Percentiles rank a stretch among this genome's conserved stretches.
Conservation (phyloP, 2,329 filamentous ascomycete genomes). For the Scedosporium minutisporum region DNA sequence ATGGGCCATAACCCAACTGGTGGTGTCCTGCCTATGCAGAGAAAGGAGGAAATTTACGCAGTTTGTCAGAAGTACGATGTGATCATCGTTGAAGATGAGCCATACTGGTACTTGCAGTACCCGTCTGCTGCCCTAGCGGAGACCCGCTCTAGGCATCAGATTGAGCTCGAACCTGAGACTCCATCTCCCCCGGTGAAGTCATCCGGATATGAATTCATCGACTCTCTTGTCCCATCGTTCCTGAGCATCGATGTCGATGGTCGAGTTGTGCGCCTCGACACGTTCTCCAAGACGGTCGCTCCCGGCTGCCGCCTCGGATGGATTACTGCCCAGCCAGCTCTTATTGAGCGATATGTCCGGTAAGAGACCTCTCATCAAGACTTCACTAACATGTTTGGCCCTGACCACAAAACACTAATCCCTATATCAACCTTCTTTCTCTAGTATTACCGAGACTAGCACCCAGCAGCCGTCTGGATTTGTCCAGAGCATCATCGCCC, state of each 20-base stretch:
- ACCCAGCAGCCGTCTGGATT: slow-evolving; percentile 86
- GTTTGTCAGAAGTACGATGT: slow-evolving; percentile 78
- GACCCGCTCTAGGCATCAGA: slow-evolving; percentile 35
- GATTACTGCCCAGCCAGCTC: slow-evolving; percentile 73
- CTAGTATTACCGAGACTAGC: slow-evolving; percentile 57
- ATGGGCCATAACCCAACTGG: slow-evolving; percentile 80
- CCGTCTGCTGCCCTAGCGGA: slow-evolving; percentile 53
- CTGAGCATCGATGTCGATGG: slow-evolving; percentile 75
- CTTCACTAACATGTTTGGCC: not conserved
- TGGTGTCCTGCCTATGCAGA: slow-evolving; percentile 60
- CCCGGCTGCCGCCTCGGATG: slow-evolving; percentile 85
- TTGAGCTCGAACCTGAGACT: slow-evolving; percentile 21
- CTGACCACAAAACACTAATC: not conserved
- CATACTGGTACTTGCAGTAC: slow-evolving; percentile 92
- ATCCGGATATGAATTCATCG: slow-evolving; percentile 67
- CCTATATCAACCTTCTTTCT: slow-evolving; percentile 28
- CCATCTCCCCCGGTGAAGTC: slow-evolving; percentile 21
- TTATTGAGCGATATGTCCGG: slow-evolving; percentile 59
- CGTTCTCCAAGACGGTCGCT: slow-evolving; percentile 87
- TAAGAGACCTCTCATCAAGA: slow-evolving; percentile 10
- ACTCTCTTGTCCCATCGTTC: slow-evolving; percentile 75
- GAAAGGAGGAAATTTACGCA: slow-evolving; percentile 69
- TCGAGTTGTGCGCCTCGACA: slow-evolving; percentile 81
- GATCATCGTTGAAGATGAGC: slow-evolving; percentile 87
- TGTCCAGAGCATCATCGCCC: slow-evolving; percentile 72